phyloP scores from a whole-genome alignment of 306 rosid species.

The Prinsepia uniflora region DNA sequence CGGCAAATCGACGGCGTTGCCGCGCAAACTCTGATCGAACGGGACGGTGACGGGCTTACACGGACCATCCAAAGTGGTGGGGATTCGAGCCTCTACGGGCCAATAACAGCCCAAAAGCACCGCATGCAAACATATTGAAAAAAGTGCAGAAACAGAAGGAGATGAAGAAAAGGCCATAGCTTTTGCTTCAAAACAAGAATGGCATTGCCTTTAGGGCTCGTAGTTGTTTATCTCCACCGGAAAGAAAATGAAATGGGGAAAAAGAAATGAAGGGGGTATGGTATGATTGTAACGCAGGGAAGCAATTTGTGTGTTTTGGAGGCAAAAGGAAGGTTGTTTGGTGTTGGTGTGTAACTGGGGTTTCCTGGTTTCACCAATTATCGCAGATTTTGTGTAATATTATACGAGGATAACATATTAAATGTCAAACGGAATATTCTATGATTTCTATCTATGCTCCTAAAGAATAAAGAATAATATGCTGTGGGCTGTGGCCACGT shows the following conservation, averaged over 20 bases:
- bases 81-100: conserved; percentile 29
- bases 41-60: conserved; percentile 63
- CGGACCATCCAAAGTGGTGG: conserved; percentile 75
- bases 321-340: background rate
- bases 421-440: too few species aligned
- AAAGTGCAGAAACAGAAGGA: background rate
- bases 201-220: background rate
- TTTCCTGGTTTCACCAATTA: background rate
- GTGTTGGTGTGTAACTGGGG: too few species aligned
- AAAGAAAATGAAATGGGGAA: background rate
- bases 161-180: background rate
- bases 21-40: conserved; percentile 48
- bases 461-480: too few species aligned
- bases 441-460: too few species aligned
- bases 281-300: background rate
- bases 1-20: conserved; percentile 65
- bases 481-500: too few species aligned
- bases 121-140: background rate
- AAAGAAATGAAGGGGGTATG: background rate
- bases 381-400: too few species aligned
- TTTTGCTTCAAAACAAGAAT: background rate
- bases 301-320: background rate
- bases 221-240: background rate
- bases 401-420: too few species aligned
- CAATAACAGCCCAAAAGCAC: background rate